Evolutionary conservation across 2,329 filamentous ascomycete species (phyloP).

Genomic region (Xylariaceae sp.): DNA sequence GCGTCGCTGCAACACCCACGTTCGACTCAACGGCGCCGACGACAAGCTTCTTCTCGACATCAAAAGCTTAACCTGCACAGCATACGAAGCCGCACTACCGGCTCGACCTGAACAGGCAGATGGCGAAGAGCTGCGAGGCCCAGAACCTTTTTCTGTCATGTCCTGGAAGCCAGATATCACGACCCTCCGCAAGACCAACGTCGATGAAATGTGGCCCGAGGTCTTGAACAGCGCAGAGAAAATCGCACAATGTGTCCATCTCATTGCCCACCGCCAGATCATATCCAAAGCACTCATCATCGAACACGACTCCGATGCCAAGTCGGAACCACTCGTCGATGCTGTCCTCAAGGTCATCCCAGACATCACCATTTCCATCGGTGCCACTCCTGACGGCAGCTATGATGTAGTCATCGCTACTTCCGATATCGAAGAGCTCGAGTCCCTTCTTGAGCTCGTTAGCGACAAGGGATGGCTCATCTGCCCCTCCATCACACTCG

Average conservation of each 20-base stretch:
- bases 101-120: background rate
- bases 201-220: background rate
- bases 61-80: constrained; percentile 10
- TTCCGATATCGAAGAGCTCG: background rate
- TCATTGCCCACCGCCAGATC: constrained; percentile 9
- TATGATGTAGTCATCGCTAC: constrained; percentile 6
- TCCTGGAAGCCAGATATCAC: constrained; percentile 14
- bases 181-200: constrained; percentile 2
- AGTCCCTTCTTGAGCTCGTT: constrained; percentile 1
- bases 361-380: background rate
- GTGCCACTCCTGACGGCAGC: background rate
- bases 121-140: background rate
- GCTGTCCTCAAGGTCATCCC: background rate
- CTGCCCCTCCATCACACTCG: background rate
- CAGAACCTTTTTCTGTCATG: constrained; percentile 9
- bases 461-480: constrained; percentile 8
- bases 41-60: constrained; percentile 11
- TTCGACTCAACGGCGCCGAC: constrained; percentile 5
- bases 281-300: constrained; percentile 11
- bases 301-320: background rate
- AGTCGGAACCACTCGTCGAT: background rate
- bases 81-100: constrained; percentile 16
- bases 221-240: background rate
- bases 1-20: constrained; percentile 17
- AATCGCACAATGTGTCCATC: background rate